These are phyloP conservation scores for Cornus controversa DNA, from an alignment of 148 eudicot species.

Conservation along the genomic window DNA sequence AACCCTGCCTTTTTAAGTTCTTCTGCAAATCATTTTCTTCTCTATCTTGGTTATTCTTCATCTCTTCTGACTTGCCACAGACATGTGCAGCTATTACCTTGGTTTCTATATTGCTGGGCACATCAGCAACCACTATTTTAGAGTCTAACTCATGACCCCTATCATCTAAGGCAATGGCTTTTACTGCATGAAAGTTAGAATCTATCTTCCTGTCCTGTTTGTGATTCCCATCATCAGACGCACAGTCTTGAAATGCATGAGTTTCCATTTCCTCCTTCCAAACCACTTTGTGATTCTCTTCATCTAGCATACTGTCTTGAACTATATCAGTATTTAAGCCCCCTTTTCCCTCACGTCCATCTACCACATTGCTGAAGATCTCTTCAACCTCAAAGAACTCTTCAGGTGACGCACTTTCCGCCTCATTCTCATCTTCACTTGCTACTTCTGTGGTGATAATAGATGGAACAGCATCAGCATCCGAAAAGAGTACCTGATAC, in stretches of 20 bases:
- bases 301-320: constrained; percentile 33
- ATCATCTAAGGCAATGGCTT: constrained; percentile 45
- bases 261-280: constrained; percentile 50
- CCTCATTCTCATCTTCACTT: constrained; percentile 54
- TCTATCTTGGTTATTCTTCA: constrained; percentile 28
- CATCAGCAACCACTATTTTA: constrained; percentile 22
- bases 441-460: constrained; percentile 35
- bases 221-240: constrained; percentile 42
- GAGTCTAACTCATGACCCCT: constrained; percentile 29
- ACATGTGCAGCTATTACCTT: constrained; percentile 19
- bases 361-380: constrained; percentile 67
- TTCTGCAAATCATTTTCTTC: constrained; percentile 33
- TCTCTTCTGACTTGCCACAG: constrained; percentile 27
- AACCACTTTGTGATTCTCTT: constrained; percentile 30
- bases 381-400: constrained; percentile 86
- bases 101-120: constrained; percentile 15
- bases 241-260: constrained; percentile 53
- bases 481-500: constrained; percentile 82
- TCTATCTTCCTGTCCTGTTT: constrained; percentile 32
- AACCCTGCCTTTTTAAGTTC: constrained; percentile 47
- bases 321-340: constrained; percentile 31
- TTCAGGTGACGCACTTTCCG: constrained; percentile 57
- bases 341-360: constrained; percentile 53
- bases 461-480: constrained; percentile 61
- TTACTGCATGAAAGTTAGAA: constrained; percentile 27